Evolutionary conservation across 345 rosid species (phyloP), one percentile per base, ranked within the genome.

Genomic region (Hirschfeldia incana): DNA sequence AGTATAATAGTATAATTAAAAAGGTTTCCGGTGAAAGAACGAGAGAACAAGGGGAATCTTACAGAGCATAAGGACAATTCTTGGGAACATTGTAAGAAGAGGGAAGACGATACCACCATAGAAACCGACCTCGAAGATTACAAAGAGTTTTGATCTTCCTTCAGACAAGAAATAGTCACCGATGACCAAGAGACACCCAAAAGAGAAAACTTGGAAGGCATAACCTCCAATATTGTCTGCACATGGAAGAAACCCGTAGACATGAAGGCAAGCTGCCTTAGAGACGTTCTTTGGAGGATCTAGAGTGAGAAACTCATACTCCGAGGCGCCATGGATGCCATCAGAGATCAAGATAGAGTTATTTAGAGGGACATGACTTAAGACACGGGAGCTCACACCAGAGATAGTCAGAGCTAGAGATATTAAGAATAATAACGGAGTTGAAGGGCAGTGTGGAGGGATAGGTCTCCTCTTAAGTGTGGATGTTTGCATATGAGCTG

Each of bases 241-340:
- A 71, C 83, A 80, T 13, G 83, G 83, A 65, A 80, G 79, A 59
- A 80, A 80, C n/a, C 83, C 83, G 34, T 80, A 80, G 67, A 80
- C 79, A 75, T 80, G 83, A 39, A 8, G 10, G 61, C 83, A 80
- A 73, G 70, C 69, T 79, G 78, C 74, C 58, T 75, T 49, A 36
- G 73, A 10, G 32, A 72, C 78, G 15, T 73, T 73, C 9, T 79
- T 49, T 60, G 65, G 78, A 59, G 78, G 59, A 27, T 79, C 17
- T 0, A 79, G 69, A 36, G 82, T 73, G 34, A 79, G 74, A 73
- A 67, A 67, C 57, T 73, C 57, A 64, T 73, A 6, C 49, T 73
- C 58, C 15, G 12, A 33, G 78, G 69, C 13, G 2, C 12, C 78
- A 15, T 73, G 51, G 73, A 79, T 1, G 9, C 82, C 82, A 61